Percentiles rank a stretch among this genome's conserved stretches.
These are phyloP conservation scores for Decorospora gaudefroyi DNA, from an alignment of 2,329 filamentous ascomycete species.

Conservation along the genomic window DNA sequence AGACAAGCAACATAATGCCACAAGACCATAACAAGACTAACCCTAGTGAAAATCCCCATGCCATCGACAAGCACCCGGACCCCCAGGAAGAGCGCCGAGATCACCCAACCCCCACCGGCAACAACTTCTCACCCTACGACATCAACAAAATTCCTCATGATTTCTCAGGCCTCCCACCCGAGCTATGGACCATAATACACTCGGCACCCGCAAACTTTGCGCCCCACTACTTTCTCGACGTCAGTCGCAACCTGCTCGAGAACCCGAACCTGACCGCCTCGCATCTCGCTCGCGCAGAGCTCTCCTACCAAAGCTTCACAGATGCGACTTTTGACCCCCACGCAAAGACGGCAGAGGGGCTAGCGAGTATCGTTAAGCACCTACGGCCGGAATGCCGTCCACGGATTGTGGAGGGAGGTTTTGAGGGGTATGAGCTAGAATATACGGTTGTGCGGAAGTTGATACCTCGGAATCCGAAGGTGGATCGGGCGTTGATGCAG, in stretches of 20 bases:
- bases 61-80: neutral
- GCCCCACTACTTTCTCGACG: slow-evolving; percentile 64
- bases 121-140: slow-evolving; percentile 45
- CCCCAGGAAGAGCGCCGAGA: neutral
- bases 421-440: slow-evolving; percentile 52
- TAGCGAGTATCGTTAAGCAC: slow-evolving; percentile 56
- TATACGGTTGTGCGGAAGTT: slow-evolving; percentile 74
- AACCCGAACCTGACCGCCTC: slow-evolving; percentile 81
- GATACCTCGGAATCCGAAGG: slow-evolving; percentile 77
- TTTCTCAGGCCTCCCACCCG: slow-evolving; percentile 38
- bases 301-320: slow-evolving; percentile 61
- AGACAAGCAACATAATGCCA: too few species aligned
- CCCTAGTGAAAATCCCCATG: too few species aligned
- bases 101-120: slow-evolving; percentile 2
- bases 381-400: slow-evolving; percentile 50
- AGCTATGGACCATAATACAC: slow-evolving; percentile 47
- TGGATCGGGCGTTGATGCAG: slow-evolving; percentile 77
- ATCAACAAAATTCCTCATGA: slow-evolving; percentile 26
- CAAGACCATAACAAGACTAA: too few species aligned
- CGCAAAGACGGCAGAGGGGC: slow-evolving; percentile 37
- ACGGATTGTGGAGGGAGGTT: slow-evolving; percentile 29
- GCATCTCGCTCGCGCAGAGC: slow-evolving; percentile 78
- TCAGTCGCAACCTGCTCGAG: slow-evolving; percentile 74
- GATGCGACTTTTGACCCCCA: slow-evolving; percentile 44
- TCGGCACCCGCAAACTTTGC: slow-evolving; percentile 63